Base-by-base conservation (phyloP, 2,329 filamentous ascomycete species). In the Didymella glomerata region DNA sequence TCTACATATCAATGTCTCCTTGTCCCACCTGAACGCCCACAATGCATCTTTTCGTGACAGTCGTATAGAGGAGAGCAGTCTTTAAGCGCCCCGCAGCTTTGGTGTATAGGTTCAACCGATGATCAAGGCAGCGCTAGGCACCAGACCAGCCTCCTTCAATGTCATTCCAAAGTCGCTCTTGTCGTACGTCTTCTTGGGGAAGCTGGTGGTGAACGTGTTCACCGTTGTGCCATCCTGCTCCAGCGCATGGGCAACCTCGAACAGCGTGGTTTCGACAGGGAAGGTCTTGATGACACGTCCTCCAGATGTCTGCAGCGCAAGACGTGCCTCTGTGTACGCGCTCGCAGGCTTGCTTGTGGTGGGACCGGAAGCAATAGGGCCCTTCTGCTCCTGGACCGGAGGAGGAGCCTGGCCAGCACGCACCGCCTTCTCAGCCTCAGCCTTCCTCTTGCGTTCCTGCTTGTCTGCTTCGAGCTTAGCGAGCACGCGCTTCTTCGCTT, bases 391-490 rank as follows among this genome's bases (percentile, higher is more conserved):
- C 22, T 59, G 38, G 79, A 3, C 82, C 76, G 25, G 83, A 72
- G 16, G 81, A 20, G 85, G 82, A 24, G 81, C 80, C 53, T 86
- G 83, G n/a, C 94, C 93, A 67, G 93, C 91, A n/a, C 94, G 86
- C 54, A 87, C 86, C 0, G 93, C 93, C 80, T 94, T 96, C 68
- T 92, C 91, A 57, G 87, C 83, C 72, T 97, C 95, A 3, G 92
- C 89, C 76, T 95, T 96, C 65, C 90, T 85, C 64, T 91, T 88
- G 53, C 95, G 88, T 71, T 94, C 93, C 68, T 92, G 90, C 82
- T 96, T 97, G 81, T 98, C 93, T 14, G 91, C 93, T 68, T 95
- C 93, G 65, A 99, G 97, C 84, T 93, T 93, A 56, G 92, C 93
- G 79, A 93, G 90, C 76, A 97, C 94, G 34, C 91, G 87, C 78